Percentiles rank a stretch among this genome's conserved stretches.
phyloP scores from a whole-genome alignment of 345 rosid species.

The Pugionium cornutum region DNA sequence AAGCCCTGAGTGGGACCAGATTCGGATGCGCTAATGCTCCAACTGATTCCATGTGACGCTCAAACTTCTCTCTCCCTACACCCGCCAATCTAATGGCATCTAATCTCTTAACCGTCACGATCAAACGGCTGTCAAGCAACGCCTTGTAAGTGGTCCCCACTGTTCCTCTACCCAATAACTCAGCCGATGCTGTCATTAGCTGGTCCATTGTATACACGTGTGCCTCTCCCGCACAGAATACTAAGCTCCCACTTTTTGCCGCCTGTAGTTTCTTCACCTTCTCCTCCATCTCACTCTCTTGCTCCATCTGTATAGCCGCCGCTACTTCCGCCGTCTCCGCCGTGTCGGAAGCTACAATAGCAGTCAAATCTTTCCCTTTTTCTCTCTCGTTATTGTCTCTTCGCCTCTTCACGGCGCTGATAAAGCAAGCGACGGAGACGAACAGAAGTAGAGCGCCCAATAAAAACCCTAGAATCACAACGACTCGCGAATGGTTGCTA shows the following conservation, averaged over 20 bases:
- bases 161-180: conserved; percentile 82
- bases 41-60: conserved; percentile 92
- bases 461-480: conserved; percentile 57
- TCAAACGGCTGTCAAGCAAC: conserved; percentile 72
- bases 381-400: conserved; percentile 33
- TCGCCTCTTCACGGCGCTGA: conserved; percentile 52
- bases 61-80: conserved; percentile 58
- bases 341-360: conserved; percentile 38
- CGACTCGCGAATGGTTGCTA: conserved; percentile 44
- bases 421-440: conserved; percentile 55
- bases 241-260: conserved; percentile 75
- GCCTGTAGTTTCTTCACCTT: conserved; percentile 72
- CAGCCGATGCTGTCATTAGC: conserved; percentile 92
- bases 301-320: conserved; percentile 66
- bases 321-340: conserved; percentile 53
- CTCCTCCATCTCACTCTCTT: conserved; percentile 75
- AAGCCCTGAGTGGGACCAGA: conserved; percentile 83
- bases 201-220: conserved; percentile 81
- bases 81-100: conserved; percentile 64
- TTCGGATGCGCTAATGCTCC: conserved; percentile 93
- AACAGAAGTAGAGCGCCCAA: conserved; percentile 51
- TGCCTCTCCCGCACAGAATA: conserved; percentile 88
- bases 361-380: conserved; percentile 36
- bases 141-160: conserved; percentile 88
- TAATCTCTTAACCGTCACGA: conserved; percentile 77